Evolutionary conservation across 495 filamentous ascomycete species (phyloP).

Genomic region (Penicillium salamii): DNA sequence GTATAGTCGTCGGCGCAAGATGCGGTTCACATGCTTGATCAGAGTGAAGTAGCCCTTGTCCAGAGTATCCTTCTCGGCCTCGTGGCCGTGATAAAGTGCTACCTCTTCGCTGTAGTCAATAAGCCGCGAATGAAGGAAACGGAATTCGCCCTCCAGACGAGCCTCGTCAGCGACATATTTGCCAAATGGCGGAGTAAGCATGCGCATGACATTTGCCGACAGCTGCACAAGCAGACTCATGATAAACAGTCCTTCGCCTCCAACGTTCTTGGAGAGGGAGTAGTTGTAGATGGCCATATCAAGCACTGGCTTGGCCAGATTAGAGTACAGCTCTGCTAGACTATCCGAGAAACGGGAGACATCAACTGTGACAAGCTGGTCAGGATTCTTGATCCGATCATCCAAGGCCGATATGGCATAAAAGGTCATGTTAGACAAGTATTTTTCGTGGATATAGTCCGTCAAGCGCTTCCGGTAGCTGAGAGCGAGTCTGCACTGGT

Average conservation of each 20-base stretch:
- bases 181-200: constrained; percentile 93
- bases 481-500: constrained; percentile 90
- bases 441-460: constrained; percentile 87
- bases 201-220: constrained; percentile 89
- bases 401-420: constrained; percentile 94
- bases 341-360: constrained; percentile 95
- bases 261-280: constrained; percentile 86
- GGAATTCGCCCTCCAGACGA: constrained; percentile 89
- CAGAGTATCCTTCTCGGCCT: constrained; percentile 92
- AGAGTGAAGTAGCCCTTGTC: constrained; percentile 99
- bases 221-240: constrained; percentile 93
- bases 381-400: constrained; percentile 97
- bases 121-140: constrained; percentile 88
- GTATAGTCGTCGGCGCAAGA: constrained; percentile 82
- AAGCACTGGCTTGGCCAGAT: constrained; percentile 90
- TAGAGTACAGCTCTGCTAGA: constrained; percentile 91
- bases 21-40: constrained; percentile 98
- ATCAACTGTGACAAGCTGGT: constrained; percentile 95
- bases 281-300: constrained; percentile 97
- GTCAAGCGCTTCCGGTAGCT: constrained; percentile 91
- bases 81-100: constrained; percentile 88
- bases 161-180: constrained; percentile 98
- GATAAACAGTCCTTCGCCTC: constrained; percentile 88
- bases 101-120: constrained; percentile 96
- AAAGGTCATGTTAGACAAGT: constrained; percentile 94